Evolutionary conservation across 148 eudicot species (phyloP), one percentile per base, ranked within the genome.

Genomic region (Rhododendron kiyosumense): DNA sequence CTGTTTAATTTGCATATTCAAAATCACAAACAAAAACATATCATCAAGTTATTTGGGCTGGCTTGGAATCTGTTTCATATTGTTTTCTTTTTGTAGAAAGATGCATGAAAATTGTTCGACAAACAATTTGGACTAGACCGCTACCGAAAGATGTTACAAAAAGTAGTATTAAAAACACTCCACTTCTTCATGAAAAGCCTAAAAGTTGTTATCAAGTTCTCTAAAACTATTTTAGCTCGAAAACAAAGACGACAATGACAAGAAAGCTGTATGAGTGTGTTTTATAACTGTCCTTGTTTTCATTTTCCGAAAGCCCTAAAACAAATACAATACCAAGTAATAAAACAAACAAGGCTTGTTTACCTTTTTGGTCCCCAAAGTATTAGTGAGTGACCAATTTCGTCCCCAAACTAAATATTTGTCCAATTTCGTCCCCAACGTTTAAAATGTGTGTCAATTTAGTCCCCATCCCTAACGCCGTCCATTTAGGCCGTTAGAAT

Each of bases 1-100:
- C 99, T 97, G 90, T 82, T 54, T 76, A 76, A 49, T 20, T 8
- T 59, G 10, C 41, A 81, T 36, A 30, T 15, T 52, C 54, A 11
- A 79, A 24, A 79, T 13, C 36, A 14, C 51, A 48, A 49, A 3
- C 41, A 71, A 32, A 1, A 30, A 71, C 15, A 67, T 26, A 67
- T 67, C 14, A n/a, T 65, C 74, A 67, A 30, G 41, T 28, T 32
- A 71, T 30, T 65, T 65, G 13, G 13, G 73, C 14, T 1, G 4
- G 73, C 30, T 65, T 65, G 32, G 73, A 22, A 65, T 65, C 32
- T n/a, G 14, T 65, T 65, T 63, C 57, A 52, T 22, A 9, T 24
- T 65, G 30, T 65, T 11, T 65, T 8, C 73, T 65, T 65, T 65
- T n/a, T 3, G 13, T n/a, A 14, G 73, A n/a, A 65, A 65, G 71